These are phyloP conservation scores for Globisporangium acanthophoron DNA, from an alignment of 352 stramenopile genomes.

Conservation along the genomic window DNA sequence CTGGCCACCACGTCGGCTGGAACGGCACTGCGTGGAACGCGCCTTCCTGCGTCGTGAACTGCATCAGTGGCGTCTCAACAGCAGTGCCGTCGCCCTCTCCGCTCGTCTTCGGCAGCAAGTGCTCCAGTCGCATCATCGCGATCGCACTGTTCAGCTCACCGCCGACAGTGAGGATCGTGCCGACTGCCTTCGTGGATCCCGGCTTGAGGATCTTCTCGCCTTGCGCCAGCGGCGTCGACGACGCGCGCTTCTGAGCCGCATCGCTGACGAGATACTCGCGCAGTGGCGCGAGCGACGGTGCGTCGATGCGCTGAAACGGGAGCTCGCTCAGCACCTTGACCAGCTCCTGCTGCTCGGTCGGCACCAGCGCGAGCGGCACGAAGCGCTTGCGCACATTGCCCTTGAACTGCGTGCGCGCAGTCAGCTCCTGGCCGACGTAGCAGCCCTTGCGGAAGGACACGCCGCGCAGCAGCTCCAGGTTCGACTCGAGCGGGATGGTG, in stretches of 20 bases:
- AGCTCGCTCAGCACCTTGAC: conserved; percentile 41
- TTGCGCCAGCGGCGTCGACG: conserved; percentile 16
- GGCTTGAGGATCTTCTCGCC: conserved; percentile 49
- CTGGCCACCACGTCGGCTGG: conserved; percentile 70
- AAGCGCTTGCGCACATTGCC: conserved; percentile 82
- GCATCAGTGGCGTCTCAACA: conserved; percentile 29
- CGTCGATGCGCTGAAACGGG: conserved; percentile 56
- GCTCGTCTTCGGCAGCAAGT: conserved; percentile 43
- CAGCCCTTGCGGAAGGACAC: conserved; percentile 94
- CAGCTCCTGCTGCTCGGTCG: conserved; percentile 41
- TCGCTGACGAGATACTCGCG: conserved; percentile 39
- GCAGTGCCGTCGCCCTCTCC: conserved; percentile 7
- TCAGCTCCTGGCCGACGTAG: conserved; percentile 95
- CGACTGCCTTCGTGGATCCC: conserved; percentile 53
- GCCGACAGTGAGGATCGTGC: conserved; percentile 37
- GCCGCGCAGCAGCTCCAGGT: conserved; percentile 87
- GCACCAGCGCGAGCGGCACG: conserved; percentile 65
- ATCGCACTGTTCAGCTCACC: conserved; percentile 42
- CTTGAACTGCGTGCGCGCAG: conserved; percentile 91
- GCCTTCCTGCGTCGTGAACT: conserved; percentile 63
- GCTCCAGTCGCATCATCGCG: conserved; percentile 76
- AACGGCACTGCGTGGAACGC: conserved; percentile 66
- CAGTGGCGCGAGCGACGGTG: conserved; percentile 24
- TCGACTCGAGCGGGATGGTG: conserved; percentile 89
- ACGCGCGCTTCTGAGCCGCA: conserved; percentile 17